phyloP scores from a whole-genome alignment of 371 early-diverging fungal species.

The Phascolomyces articulosus region DNA sequence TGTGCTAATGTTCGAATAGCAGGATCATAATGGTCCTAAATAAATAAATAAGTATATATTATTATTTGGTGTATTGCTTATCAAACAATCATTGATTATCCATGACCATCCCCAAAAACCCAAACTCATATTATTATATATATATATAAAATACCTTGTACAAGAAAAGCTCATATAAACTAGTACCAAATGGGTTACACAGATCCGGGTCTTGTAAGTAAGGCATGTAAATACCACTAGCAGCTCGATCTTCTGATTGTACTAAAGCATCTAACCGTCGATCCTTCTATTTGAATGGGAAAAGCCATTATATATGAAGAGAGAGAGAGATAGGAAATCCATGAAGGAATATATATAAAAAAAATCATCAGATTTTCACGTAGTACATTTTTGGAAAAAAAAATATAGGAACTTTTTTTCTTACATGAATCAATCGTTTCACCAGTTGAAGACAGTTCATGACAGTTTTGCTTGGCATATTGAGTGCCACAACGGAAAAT shows the following conservation, averaged over 20 bases:
- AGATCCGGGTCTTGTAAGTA: slow-evolving; percentile 91
- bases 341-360: too few species aligned
- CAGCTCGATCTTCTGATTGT: slow-evolving; percentile 81
- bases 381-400: not conserved
- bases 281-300: slow-evolving; percentile 47
- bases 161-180: slow-evolving; percentile 81
- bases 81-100: too few species aligned
- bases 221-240: slow-evolving; percentile 78
- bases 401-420: slow-evolving; percentile 31
- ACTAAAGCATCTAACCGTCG: slow-evolving; percentile 81
- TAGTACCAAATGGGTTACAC: slow-evolving; percentile 91
- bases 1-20: slow-evolving; percentile 66
- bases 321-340: too few species aligned
- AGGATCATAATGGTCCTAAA: slow-evolving; percentile 80
- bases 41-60: too few species aligned
- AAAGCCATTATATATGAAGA: not conserved
- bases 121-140: too few species aligned
- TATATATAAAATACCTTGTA: slow-evolving; percentile 60
- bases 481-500: slow-evolving; percentile 56
- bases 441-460: slow-evolving; percentile 38
- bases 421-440: slow-evolving; percentile 36
- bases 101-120: too few species aligned
- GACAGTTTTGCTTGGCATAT: slow-evolving; percentile 52
- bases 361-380: slow-evolving; percentile 3
- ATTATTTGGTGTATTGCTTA: too few species aligned